Conservation (phyloP, 768 basidiomycete genomes). For the Cyclocybe aegerita region DNA sequence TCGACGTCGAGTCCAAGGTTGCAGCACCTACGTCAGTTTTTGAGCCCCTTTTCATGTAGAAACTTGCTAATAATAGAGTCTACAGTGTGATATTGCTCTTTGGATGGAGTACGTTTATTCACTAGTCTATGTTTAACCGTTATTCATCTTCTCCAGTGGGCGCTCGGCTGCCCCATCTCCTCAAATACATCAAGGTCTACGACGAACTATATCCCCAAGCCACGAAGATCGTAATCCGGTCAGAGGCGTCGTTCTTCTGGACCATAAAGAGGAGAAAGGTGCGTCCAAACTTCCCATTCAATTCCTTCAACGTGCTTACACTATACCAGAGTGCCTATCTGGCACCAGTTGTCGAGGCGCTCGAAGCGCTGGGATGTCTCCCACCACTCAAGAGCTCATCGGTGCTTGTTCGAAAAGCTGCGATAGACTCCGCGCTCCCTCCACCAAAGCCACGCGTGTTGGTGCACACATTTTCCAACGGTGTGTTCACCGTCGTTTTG, state of each 20-base stretch:
- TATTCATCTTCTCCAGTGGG: conserved; percentile 31
- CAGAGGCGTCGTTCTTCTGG: conserved; percentile 36
- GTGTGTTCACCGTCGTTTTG: conserved; percentile 19
- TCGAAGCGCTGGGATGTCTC: conserved; percentile 36
- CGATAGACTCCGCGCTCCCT: conserved; percentile 5
- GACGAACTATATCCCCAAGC: conserved; percentile 41
- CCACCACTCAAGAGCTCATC: conserved; percentile 11
- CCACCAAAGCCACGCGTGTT: conserved; percentile 32
- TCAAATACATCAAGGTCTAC: conserved; percentile 44
- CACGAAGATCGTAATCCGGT: conserved; percentile 39
- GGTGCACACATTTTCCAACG: conserved; percentile 49
- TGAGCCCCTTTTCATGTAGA: background rate
- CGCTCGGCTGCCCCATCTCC: conserved; percentile 42
- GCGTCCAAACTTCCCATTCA: conserved; percentile 10
- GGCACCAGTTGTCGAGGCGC: conserved; percentile 32
- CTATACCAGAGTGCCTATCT: conserved; percentile 27
- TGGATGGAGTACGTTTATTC: conserved; percentile 43
- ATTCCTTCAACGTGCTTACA: background rate
- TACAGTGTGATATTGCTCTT: conserved; percentile 41
- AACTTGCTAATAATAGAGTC: background rate
- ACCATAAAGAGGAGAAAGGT: conserved; percentile 29
- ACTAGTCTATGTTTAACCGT: background rate
- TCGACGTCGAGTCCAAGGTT: background rate
- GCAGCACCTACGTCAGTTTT: conserved; percentile 16
- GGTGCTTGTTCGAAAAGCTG: background rate